Evolutionary conservation across 306 rosid species (phyloP).

Genomic region (Dryas drummondii): DNA sequence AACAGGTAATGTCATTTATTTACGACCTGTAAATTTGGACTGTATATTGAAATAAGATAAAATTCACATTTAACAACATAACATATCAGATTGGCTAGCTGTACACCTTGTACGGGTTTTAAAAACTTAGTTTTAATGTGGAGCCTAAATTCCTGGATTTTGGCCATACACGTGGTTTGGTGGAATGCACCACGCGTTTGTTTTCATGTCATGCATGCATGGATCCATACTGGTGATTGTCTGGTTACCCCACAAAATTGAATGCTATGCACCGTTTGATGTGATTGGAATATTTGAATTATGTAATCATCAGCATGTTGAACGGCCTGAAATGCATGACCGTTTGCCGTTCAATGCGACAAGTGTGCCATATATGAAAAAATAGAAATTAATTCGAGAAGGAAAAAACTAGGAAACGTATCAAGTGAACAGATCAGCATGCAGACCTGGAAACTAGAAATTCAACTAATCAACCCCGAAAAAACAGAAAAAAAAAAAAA

Average conservation of each 20-base stretch:
- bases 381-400: not conserved
- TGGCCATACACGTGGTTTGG: conserved; percentile 11
- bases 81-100: not conserved
- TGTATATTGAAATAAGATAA: not conserved
- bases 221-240: not conserved
- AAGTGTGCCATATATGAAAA: not conserved
- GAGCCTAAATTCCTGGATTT: not conserved
- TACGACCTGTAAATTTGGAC: not conserved
- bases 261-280: not conserved
- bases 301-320: not conserved
- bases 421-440: not conserved
- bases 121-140: not conserved
- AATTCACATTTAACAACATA: not conserved
- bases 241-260: not conserved
- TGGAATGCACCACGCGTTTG: conserved; percentile 28
- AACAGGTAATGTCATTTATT: not conserved
- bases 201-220: conserved; percentile 1
- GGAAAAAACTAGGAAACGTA: conserved; percentile 1
- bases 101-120: too few species aligned
- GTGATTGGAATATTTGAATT: not conserved
- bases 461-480: not conserved
- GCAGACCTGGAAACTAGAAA: not conserved
- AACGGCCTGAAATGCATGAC: not conserved
- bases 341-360: not conserved
- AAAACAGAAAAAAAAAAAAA: too few species aligned